Percentiles rank a stretch among this genome's conserved stretches.
phyloP scores from a whole-genome alignment of 2,329 filamentous ascomycete species.

The Parafenestella ontariensis region DNA sequence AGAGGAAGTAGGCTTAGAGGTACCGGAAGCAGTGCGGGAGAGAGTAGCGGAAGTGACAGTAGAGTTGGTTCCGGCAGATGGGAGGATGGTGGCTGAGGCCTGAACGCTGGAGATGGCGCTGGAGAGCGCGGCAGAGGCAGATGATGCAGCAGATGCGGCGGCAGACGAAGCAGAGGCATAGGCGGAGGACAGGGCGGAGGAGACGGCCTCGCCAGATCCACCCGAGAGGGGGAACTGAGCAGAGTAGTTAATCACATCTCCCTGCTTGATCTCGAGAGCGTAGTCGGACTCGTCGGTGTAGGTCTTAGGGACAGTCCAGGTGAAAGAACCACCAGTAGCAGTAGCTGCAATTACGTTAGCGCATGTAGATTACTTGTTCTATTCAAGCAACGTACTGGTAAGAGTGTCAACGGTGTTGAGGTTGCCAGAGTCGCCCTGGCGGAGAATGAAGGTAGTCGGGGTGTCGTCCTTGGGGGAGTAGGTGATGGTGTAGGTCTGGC shows the following conservation, averaged over 20 bases:
- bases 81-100: conserved; percentile 28
- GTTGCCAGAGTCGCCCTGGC: conserved; percentile 59
- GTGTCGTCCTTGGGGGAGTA: conserved; percentile 54
- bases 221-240: conserved; percentile 55
- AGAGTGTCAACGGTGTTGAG: conserved; percentile 60
- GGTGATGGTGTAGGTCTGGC: conserved; percentile 57
- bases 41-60: conserved; percentile 37
- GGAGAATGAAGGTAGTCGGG: conserved; percentile 63
- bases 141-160: conserved; percentile 23
- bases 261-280: conserved; percentile 65
- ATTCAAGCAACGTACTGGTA: conserved; percentile 51
- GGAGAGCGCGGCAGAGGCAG: conserved; percentile 20
- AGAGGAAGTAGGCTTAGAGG: conserved; percentile 21
- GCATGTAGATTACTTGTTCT: background rate
- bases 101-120: conserved; percentile 31
- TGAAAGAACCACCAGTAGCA: conserved; percentile 56
- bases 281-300: conserved; percentile 60
- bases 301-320: conserved; percentile 57
- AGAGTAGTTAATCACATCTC: conserved; percentile 62
- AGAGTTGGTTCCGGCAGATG: conserved; percentile 31
- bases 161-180: conserved; percentile 25
- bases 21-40: conserved; percentile 24
- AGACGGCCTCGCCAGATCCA: conserved; percentile 35
- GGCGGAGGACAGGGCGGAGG: conserved; percentile 22
- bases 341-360: conserved; percentile 39